Base-by-base conservation (phyloP, 805 yeast genomes). In the Cyberlindnera mycetangii region DNA sequence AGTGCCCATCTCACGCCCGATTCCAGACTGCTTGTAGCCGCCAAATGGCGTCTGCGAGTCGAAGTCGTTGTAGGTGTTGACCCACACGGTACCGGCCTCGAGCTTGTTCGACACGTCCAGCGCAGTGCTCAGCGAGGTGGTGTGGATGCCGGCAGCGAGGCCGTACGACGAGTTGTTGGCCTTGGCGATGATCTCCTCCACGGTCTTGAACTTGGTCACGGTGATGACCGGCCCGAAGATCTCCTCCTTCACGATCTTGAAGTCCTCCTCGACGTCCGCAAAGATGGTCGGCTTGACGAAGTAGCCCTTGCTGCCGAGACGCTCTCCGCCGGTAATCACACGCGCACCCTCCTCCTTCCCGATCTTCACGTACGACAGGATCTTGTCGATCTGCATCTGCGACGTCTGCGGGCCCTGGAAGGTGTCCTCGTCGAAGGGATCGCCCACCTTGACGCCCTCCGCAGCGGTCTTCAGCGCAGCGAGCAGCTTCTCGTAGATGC, bases 181-280 rank as follows among this genome's bases (percentile, higher is more conserved):
- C 67, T 75, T 70, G 41, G 68, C 72, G 49, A 89, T 71, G 41
- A 81, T 90, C 66, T 88, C 95, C 52, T 85, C 92, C 51, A 78
- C 76, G 39, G 85, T 73, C 55, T 70, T 71, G 64, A 88, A 88
- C 66, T 85, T 84, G 59, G 83, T 69, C 44, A 86, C 76, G 33
- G 93, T 81, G 51, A 85, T 81, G 49, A 89, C 88, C 19, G 96
- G 96, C 48, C 96, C 96, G 58, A 89, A 89, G 64, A 89, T 87
- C 75, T 89, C 97, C 65, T 89, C 97, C 65, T 74, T 78, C 56
- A 86, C 89, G 64, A 90, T 81, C 54, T 74, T 71, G 83, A 80
- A 81, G 61, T 80, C 72, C 64, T 82, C 85, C 18, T 72, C 73
- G 52, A 88, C 96, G 61, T 86, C 89, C 53, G 86, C 83, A 63